phyloP scores from a whole-genome alignment of 257 asterid species.

The Fraxinus quadrangulata region DNA sequence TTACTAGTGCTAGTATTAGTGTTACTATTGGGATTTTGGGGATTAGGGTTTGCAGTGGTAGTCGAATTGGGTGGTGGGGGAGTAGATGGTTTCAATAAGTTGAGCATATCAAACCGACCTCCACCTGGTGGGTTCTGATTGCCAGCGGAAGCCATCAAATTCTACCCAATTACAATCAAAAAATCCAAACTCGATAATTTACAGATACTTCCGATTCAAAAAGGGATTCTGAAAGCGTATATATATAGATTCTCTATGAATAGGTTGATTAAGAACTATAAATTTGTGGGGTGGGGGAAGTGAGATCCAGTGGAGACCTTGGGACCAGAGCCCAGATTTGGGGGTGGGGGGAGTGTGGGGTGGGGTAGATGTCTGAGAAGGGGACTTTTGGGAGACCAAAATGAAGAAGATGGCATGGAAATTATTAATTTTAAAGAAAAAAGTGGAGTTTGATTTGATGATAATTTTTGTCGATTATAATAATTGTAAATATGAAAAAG shows the following conservation, averaged over 20 bases:
- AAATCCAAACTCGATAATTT: neutral
- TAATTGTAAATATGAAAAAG: neutral
- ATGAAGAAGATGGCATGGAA: neutral
- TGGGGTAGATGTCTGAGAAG: neutral
- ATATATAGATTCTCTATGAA: neutral
- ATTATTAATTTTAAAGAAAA: neutral
- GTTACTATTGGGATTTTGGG: constrained; percentile 28
- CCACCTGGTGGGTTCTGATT: constrained; percentile 56
- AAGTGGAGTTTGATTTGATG: neutral
- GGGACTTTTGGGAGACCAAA: constrained; percentile 4
- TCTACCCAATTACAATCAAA: neutral
- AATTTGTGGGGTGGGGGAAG: neutral
- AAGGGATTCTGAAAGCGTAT: neutral
- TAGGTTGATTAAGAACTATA: neutral
- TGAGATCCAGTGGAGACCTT: neutral
- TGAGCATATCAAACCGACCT: constrained; percentile 48
- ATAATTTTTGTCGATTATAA: neutral
- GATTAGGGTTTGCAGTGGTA: constrained; percentile 30
- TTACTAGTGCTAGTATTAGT: constrained; percentile 2
- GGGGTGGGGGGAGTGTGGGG: neutral
- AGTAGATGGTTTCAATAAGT: constrained; percentile 48
- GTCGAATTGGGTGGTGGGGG: constrained; percentile 24
- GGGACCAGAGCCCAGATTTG: constrained; percentile 10
- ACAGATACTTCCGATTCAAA: neutral
- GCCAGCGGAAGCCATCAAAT: constrained; percentile 49